Conservation (phyloP, 805 yeast genomes). For the Cyberlindnera mississippiensis region DNA sequence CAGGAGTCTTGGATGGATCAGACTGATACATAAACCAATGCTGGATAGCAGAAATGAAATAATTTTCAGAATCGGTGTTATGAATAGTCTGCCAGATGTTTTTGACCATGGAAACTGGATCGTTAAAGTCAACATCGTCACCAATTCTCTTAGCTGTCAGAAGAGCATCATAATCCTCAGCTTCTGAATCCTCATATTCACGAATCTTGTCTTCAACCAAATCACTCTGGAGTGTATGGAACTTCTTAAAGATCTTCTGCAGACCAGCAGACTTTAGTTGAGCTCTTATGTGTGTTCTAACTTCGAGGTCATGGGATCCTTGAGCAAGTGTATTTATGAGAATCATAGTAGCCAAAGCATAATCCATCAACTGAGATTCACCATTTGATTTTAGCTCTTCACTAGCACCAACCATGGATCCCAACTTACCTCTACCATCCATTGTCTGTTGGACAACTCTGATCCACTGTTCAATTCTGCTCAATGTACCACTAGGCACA, state of each 20-base stretch:
- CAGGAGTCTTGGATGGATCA: slow-evolving; percentile 39
- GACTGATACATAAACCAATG: slow-evolving; percentile 44
- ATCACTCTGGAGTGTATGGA: slow-evolving; percentile 53
- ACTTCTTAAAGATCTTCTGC: slow-evolving; percentile 44
- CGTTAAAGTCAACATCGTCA: slow-evolving; percentile 40
- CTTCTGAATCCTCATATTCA: slow-evolving; percentile 54
- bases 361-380: slow-evolving; percentile 66
- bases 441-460: slow-evolving; percentile 59
- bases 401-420: slow-evolving; percentile 89
- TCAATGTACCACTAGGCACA: slow-evolving; percentile 29
- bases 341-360: slow-evolving; percentile 64
- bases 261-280: slow-evolving; percentile 58
- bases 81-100: slow-evolving; percentile 60
- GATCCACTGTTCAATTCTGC: slow-evolving; percentile 70
- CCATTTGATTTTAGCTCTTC: slow-evolving; percentile 64
- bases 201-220: slow-evolving; percentile 60
- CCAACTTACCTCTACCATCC: slow-evolving; percentile 85
- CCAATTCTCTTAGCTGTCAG: slow-evolving; percentile 32
- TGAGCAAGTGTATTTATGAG: slow-evolving; percentile 62
- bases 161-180: slow-evolving; percentile 50
- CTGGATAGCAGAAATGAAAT: slow-evolving; percentile 48
- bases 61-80: slow-evolving; percentile 46
- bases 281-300: slow-evolving; percentile 54
- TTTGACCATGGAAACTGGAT: slow-evolving; percentile 63
- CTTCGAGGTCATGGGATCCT: slow-evolving; percentile 32